A percentile compares a stretch with the other conserved stretches of the same genome.
Conservation (phyloP, 371 early-diverging fungal species). For the Dinochytrium kinnereticum region DNA sequence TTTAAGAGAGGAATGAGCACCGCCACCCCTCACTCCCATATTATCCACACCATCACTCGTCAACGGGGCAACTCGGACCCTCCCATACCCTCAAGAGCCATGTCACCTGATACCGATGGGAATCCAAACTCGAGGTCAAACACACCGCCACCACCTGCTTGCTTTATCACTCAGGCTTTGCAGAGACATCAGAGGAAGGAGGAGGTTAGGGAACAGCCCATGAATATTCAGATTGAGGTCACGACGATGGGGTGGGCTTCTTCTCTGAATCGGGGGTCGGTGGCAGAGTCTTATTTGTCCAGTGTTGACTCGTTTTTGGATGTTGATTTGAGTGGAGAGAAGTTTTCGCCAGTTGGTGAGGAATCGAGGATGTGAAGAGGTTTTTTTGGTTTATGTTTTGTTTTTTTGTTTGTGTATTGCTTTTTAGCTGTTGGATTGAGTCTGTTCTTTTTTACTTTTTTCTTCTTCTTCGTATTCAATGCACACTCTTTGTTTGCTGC, state of each 20-base stretch:
- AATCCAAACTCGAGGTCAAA: no score
- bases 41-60: not conserved
- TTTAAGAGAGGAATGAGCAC: not conserved
- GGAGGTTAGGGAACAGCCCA: not conserved
- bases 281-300: not conserved
- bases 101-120: no score
- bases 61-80: not conserved
- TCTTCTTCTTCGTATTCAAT: no score
- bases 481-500: no score
- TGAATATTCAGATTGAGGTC: slow-evolving; percentile 1
- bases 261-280: not conserved
- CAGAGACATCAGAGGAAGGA: not conserved
- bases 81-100: not conserved
- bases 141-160: not conserved
- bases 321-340: not conserved
- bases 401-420: no score
- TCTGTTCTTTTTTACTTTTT: no score
- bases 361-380: not conserved
- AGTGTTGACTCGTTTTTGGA: not conserved
- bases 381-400: no score
- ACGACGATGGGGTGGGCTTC: slow-evolving; percentile 13
- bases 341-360: not conserved
- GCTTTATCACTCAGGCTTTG: not conserved
- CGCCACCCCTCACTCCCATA: not conserved
- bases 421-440: no score